A percentile compares a stretch with the other conserved stretches of the same genome.
Evolutionary conservation across 306 rosid genomes (phyloP).

Genomic region (Gleditsia sinensis): DNA sequence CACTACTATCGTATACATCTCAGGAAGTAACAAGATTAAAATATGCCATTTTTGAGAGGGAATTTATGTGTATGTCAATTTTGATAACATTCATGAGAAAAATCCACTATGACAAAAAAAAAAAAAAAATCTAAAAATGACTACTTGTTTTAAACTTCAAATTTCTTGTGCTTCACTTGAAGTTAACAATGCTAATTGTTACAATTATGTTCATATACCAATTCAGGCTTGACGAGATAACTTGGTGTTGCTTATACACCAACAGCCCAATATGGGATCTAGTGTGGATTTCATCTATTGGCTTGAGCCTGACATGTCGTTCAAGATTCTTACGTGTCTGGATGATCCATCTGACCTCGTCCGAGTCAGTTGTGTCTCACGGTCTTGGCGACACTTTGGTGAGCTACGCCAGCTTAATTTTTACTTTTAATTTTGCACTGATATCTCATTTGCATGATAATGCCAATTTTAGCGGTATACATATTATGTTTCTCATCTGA

Average conservation of each 20-base stretch:
- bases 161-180: slow-evolving; percentile 18
- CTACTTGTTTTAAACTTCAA: background rate
- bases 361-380: slow-evolving; percentile 65
- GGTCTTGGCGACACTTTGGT: slow-evolving; percentile 67
- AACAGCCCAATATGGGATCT: slow-evolving; percentile 42
- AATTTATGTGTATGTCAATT: slow-evolving; percentile 1
- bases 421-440: background rate
- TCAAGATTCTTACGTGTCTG: slow-evolving; percentile 54
- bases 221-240: slow-evolving; percentile 41
- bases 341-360: slow-evolving; percentile 69
- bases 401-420: slow-evolving; percentile 36
- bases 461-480: background rate
- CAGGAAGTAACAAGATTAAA: background rate
- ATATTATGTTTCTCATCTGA: slow-evolving; percentile 16
- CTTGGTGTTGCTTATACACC: slow-evolving; percentile 27
- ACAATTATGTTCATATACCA: slow-evolving; percentile 21
- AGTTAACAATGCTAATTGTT: slow-evolving; percentile 23
- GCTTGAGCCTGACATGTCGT: slow-evolving; percentile 58
- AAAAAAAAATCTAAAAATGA: background rate
- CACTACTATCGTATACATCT: background rate
- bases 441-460: slow-evolving; percentile 10
- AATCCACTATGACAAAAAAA: background rate
- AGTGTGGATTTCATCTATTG: slow-evolving; percentile 51
- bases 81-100: slow-evolving; percentile 6
- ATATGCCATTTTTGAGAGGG: background rate